These are phyloP conservation scores for Dactylella cylindrospora DNA, from an alignment of 2,329 filamentous ascomycete genomes.

Conservation along the genomic window DNA sequence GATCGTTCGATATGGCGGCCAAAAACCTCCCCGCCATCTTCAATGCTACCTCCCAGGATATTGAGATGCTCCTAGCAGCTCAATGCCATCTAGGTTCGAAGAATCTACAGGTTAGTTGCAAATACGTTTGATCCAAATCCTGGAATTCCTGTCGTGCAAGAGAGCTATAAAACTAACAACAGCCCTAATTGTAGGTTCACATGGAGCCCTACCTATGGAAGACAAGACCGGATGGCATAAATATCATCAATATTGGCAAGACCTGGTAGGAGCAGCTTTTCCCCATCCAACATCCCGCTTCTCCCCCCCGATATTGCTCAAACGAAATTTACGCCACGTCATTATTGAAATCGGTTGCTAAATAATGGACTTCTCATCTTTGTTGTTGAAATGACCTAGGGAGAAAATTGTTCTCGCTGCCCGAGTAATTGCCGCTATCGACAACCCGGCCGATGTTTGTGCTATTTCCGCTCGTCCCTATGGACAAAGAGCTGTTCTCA, in stretches of 20 bases:
- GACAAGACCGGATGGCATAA: slow-evolving; percentile 96
- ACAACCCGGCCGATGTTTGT: slow-evolving; percentile 99
- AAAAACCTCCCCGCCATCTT: slow-evolving; percentile 90
- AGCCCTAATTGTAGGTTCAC: slow-evolving; percentile 63
- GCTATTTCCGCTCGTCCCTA: slow-evolving; percentile 99
- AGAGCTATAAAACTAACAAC: neutral
- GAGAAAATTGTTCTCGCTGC: slow-evolving; percentile 99
- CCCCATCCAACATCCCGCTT: slow-evolving; percentile 14
- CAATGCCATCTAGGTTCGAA: slow-evolving; percentile 96
- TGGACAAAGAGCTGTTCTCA: slow-evolving; percentile 98
- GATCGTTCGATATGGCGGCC: slow-evolving; percentile 96
- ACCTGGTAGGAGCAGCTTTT: slow-evolving; percentile 72
- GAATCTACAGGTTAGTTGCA: slow-evolving; percentile 73
- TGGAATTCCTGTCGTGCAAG: neutral
- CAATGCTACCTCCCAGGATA: slow-evolving; percentile 96
- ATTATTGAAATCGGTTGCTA: slow-evolving; percentile 1
- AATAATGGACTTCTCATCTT: neutral
- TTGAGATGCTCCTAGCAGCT: slow-evolving; percentile 98
- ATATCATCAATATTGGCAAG: slow-evolving; percentile 99
- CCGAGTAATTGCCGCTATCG: slow-evolving; percentile 96
- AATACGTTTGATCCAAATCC: neutral
- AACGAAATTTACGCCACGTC: neutral
- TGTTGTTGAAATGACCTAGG: slow-evolving; percentile 58
- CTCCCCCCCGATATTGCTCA: neutral
- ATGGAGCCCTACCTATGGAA: slow-evolving; percentile 99